phyloP scores from a whole-genome alignment of 2,329 filamentous ascomycete species.

The Aspergillus caelatus region DNA sequence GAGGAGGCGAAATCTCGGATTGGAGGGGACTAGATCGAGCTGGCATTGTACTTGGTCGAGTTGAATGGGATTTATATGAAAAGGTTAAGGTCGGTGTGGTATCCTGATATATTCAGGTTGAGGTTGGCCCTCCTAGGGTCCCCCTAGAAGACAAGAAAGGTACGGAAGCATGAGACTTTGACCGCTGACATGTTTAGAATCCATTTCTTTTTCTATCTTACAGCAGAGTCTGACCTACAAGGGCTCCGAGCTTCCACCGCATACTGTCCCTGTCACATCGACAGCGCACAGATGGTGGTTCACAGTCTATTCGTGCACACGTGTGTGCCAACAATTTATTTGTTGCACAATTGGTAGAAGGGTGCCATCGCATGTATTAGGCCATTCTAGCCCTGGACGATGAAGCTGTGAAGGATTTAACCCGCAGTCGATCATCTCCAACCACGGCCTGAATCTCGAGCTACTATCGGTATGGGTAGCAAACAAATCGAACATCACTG shows the following conservation, averaged over 20 bases:
- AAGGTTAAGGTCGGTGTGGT: not conserved
- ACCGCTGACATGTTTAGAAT: not conserved
- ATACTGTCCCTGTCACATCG: not conserved
- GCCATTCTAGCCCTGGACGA: not conserved
- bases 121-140: not conserved
- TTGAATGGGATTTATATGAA: not conserved
- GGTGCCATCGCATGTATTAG: not conserved
- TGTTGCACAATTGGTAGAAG: not conserved
- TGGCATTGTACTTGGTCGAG: conserved; percentile 9
- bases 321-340: not conserved
- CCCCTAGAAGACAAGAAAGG: not conserved
- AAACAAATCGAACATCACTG: not conserved
- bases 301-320: not conserved
- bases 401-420: not conserved
- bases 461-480: not conserved
- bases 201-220: not conserved
- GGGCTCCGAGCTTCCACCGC: not conserved
- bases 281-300: not conserved
- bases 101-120: not conserved
- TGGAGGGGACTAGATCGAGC: conserved; percentile 17
- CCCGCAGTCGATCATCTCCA: not conserved
- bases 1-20: conserved; percentile 32
- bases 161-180: not conserved
- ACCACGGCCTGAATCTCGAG: not conserved
- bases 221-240: not conserved